Evolutionary conservation across 768 basidiomycete species (phyloP), one percentile per base, ranked within the genome.

Genomic region (Hygrocybe punicea): DNA sequence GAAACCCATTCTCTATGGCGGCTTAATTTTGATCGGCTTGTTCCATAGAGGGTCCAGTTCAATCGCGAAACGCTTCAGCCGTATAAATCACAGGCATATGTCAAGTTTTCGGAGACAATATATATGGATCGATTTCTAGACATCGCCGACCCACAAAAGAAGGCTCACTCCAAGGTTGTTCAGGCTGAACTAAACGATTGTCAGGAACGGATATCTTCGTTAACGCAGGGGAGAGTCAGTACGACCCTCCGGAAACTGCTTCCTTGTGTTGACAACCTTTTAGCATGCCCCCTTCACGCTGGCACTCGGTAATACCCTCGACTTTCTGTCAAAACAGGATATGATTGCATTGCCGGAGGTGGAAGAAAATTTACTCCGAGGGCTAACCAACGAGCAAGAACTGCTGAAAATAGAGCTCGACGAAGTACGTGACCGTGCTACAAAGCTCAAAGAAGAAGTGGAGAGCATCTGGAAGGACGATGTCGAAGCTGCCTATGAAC

Each of bases 51-150:
- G 56, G 94, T 93, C 4, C 93, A 96, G 79, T 98, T 93, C 75
- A 93, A 98, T 67, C 84, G 93, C 8, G 88, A 92, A 62, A 93
- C 89, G 1, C 79, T 92, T 55, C 90, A 94, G 61, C 87, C 93
- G 14, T 93, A 91, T 78, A 99, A 99, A 71, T 93, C 91, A 5
- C 96, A 99, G 66, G 93, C 93, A 3, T 96, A 93, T 69, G 87
- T 99, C 61, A 89, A 86, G 64, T 97, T 96, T 67, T 85, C 80
- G 16, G 90, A 94, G 70, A 89, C 84, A 9, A 78, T 99, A 13
- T 87, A 83, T 66, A 84, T 98, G 83, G 94, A 97, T 70, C 86
- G 97, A 13, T 99, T 95, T 76, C 76, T 96, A 66, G 88, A 91
- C 58, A 82, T 78, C 48, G 88, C 84, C 2, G 81, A 89, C 64